These are phyloP conservation scores for Daedalea quercina DNA, from an alignment of 768 basidiomycete genomes.

Conservation along the genomic window DNA sequence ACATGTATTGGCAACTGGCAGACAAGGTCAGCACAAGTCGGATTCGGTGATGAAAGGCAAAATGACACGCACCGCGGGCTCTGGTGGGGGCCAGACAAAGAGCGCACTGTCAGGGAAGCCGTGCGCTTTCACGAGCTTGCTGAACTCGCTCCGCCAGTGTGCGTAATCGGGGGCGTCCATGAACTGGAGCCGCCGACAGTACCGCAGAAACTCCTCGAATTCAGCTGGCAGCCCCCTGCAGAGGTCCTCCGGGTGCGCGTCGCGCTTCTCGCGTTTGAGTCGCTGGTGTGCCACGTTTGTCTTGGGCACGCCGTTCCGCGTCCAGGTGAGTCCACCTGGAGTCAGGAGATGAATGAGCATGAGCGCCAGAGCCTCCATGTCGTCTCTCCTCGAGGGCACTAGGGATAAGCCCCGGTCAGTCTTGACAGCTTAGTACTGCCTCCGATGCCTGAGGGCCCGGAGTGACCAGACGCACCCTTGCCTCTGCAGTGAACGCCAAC, in stretches of 20 bases:
- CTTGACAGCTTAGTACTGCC: not conserved
- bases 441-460: not conserved
- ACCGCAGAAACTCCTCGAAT: conserved; percentile 73
- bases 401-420: not conserved
- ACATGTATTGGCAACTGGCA: conserved; percentile 15
- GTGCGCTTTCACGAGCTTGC: conserved; percentile 48
- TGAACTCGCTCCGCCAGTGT: conserved; percentile 59
- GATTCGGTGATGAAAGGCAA: not conserved
- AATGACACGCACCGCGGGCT: conserved; percentile 20
- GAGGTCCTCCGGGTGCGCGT: conserved; percentile 55
- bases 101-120: conserved; percentile 53
- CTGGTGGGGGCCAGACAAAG: conserved; percentile 66
- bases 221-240: conserved; percentile 62
- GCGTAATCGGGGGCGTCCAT: conserved; percentile 63
- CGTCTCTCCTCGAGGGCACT: conserved; percentile 78
- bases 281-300: conserved; percentile 55
- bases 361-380: conserved; percentile 69
- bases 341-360: conserved; percentile 80
- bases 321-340: conserved; percentile 72
- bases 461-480: conserved; percentile 39
- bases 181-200: conserved; percentile 64
- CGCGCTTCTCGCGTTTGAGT: conserved; percentile 58
- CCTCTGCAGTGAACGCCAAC: conserved; percentile 73
- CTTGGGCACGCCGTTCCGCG: conserved; percentile 74
- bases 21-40: not conserved